phyloP scores from a whole-genome alignment of 1,284 basidiomycete genomes.

The Cryptococcus amylolentus region DNA sequence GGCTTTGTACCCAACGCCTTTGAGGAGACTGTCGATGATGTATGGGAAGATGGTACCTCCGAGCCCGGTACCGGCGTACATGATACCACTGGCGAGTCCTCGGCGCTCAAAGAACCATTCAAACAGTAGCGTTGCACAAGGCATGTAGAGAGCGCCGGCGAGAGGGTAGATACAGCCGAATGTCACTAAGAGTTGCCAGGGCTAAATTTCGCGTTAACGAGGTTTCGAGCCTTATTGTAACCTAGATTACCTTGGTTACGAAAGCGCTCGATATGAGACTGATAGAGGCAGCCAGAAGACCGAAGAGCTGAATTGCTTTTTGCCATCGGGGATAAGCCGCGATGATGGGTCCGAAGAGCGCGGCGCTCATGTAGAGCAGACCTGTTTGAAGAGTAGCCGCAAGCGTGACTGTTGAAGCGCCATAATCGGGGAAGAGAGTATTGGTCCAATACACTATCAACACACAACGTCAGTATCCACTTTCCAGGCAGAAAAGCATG shows the following conservation, averaged over 20 bases:
- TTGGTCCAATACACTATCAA: conserved; percentile 45
- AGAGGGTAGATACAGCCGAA: conserved; percentile 46
- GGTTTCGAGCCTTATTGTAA: background rate
- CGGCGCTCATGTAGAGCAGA: conserved; percentile 7
- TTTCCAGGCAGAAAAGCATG: too few species aligned
- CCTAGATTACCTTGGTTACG: conserved; percentile 25
- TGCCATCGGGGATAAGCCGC: conserved; percentile 30
- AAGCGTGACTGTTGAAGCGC: conserved; percentile 37
- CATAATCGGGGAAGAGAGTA: conserved; percentile 35
- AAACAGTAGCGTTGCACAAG: conserved; percentile 45
- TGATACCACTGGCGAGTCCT: conserved; percentile 45
- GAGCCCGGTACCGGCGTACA: conserved; percentile 45
- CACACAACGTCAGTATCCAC: conserved; percentile 6
- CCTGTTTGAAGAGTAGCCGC: conserved; percentile 46
- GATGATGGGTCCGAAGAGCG: conserved; percentile 38
- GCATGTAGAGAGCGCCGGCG: conserved; percentile 41
- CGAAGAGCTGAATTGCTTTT: conserved; percentile 26
- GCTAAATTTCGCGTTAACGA: conserved; percentile 8
- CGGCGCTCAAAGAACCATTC: conserved; percentile 45
- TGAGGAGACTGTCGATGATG: conserved; percentile 37
- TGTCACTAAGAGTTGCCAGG: conserved; percentile 46
- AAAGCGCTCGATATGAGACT: conserved; percentile 38
- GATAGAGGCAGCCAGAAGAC: conserved; percentile 25
- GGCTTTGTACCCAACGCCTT: conserved; percentile 44
- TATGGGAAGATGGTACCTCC: conserved; percentile 48